Base-by-base conservation (phyloP, 805 yeast genomes). In the Wickerhamiella occidentalis region DNA sequence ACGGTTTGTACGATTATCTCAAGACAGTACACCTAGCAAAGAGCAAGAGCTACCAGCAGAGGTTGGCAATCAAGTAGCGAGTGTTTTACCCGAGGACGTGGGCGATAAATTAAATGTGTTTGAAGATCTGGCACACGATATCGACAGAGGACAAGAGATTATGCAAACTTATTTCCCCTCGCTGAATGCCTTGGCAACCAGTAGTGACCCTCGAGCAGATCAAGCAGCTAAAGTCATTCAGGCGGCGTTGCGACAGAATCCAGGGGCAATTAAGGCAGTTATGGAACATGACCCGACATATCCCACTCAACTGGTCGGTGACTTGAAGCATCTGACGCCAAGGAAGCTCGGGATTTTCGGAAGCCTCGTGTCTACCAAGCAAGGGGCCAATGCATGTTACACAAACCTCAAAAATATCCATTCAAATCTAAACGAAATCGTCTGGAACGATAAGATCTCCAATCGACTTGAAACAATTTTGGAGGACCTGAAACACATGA, bases 241-340 rank as follows among this genome's bases (percentile, higher is more conserved):
- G 0, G 72, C 85, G 4, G 64, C 88, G 3, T 63, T 86, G 41
- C 72, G 95, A 57, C 86, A 86, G 61, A 87, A 87, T 60, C 78
- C 77, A 1, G 75, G 73, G 2, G 86, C 87, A 0, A 57, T 57
- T 4, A 28, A 50, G 26, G 28, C 25, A 4, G 45, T 56, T 19
- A 28, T 49, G 22, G 38, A 22, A 9, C 38, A 48, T 8, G 50
- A 47, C 33, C 45, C 48, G 15, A 29, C 33, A 17, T 47, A 49
- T 28, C 29, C 38, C 3, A 26, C 30, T 30, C 43, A 26, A 13
- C 48, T 38, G 40, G 44, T 28, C 12, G 35, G 25, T 8, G 47
- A 40, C n/a, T 25, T 35, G 5, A 7, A 4, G 26, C 50, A 3
- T 36, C 58, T 19, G 43, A 48, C 17, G 7, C 26, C 22, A 62